These are phyloP conservation scores for Cyberlindnera amylophila DNA, from an alignment of 805 yeast species.

Conservation along the genomic window DNA sequence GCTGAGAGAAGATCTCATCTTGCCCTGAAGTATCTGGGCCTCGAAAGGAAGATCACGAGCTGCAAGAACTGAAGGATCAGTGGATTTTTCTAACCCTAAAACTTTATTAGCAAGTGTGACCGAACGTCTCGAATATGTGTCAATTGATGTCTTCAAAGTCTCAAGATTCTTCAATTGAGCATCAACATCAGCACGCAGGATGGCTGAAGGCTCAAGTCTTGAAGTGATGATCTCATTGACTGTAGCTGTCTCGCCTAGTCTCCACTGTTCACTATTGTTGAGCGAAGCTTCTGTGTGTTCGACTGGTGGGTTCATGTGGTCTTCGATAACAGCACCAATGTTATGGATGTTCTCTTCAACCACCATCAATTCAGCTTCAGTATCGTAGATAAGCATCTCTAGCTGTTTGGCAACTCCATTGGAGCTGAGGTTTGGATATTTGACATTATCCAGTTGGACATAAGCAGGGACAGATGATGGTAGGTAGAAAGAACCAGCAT, in stretches of 20 bases:
- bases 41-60: slow-evolving; percentile 23
- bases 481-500: slow-evolving; percentile 24
- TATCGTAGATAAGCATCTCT: slow-evolving; percentile 24
- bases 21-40: slow-evolving; percentile 13
- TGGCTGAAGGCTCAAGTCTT: not conserved
- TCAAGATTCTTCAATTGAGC: slow-evolving; percentile 3
- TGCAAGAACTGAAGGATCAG: slow-evolving; percentile 9
- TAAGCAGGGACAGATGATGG: slow-evolving; percentile 20
- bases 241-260: slow-evolving; percentile 29
- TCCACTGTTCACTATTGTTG: slow-evolving; percentile 34
- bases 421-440: slow-evolving; percentile 21
- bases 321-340: slow-evolving; percentile 29
- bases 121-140: slow-evolving; percentile 4
- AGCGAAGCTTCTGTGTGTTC: slow-evolving; percentile 29
- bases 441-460: slow-evolving; percentile 19
- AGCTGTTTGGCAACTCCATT: slow-evolving; percentile 18
- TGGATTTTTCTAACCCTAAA: not conserved
- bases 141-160: not conserved
- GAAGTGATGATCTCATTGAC: slow-evolving; percentile 12
- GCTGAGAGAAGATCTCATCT: slow-evolving; percentile 15
- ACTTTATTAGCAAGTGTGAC: slow-evolving; percentile 12
- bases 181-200: not conserved
- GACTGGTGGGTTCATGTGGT: slow-evolving; percentile 28
- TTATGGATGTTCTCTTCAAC: slow-evolving; percentile 29
- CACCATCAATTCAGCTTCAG: slow-evolving; percentile 32